Base-by-base conservation (phyloP, 495 filamentous ascomycete genomes). In the Hypoxylon crocopeplum region DNA sequence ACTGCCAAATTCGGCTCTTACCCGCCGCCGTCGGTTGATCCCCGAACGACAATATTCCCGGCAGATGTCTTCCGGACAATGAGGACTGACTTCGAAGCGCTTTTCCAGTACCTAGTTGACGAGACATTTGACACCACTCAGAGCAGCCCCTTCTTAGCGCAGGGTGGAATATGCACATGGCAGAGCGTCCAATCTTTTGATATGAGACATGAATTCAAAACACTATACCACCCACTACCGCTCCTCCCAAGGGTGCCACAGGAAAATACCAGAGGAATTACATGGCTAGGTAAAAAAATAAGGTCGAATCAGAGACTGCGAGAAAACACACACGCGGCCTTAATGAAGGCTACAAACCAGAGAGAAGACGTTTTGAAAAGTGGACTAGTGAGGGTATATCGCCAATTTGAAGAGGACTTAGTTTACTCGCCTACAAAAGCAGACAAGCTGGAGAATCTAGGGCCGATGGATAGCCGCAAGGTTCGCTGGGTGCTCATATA, bases 401-500 rank as follows among this genome's bases (percentile, higher is more conserved):
- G 71, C 13, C 69, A 56, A 32, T 80, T 80, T 27, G 79, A 82
- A 56, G 77, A 77, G 44, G 73, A 77, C 12, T 69, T 72, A 5
- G 47, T 73, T 33, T 69, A 73, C 37, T 68, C 61, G 3, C 63
- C 70, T 8, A 61, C 56, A 5, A 80, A 75, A 54, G 54, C 50
- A 8, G 72, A 75, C n/a, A 75, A 67, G 24, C 29, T 56, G 2
- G 74, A 80, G 41, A 76, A 72, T 44, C 38, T 78, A 0, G 75
- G 76, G 4, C 75, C 71, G n/a, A 65, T 72, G 37, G 86, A 87
- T 24, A 81, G 82, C 13, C 82, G 86, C 17, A 85, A 84, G 57
- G 80, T 86, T 25, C 84, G 88, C 20, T 92, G 88, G 88, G 77
- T 90, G 4, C 64, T 91, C 32, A 78, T 91, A 22, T 92, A 92